Conservation (phyloP, 345 rosid species). For the Gossypium sturtianum region DNA sequence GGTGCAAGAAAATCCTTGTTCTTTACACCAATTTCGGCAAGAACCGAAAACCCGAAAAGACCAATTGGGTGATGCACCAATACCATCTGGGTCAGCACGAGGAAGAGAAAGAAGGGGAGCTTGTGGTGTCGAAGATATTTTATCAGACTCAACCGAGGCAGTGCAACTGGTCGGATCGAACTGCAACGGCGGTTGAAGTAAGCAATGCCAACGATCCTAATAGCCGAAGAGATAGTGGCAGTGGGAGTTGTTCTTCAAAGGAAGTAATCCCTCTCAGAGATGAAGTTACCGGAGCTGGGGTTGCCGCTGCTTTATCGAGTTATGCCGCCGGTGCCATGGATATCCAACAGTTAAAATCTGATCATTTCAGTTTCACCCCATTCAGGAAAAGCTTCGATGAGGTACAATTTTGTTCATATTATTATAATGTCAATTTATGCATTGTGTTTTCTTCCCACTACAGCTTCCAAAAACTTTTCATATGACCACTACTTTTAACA, state of each 20-base stretch:
- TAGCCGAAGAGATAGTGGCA: slow-evolving; percentile 58
- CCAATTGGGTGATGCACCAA: slow-evolving; percentile 99
- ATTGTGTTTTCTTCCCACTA: neutral
- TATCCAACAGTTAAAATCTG: slow-evolving; percentile 51
- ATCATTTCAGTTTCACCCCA: slow-evolving; percentile 59
- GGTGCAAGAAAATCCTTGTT: slow-evolving; percentile 95
- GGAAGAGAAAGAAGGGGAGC: slow-evolving; percentile 98
- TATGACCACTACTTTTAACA: neutral
- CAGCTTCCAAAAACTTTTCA: neutral
- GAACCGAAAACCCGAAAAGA: slow-evolving; percentile 93
- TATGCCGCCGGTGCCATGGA: slow-evolving; percentile 45
- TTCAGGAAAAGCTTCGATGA: slow-evolving; percentile 80
- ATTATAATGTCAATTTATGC: neutral
- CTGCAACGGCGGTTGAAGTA: slow-evolving; percentile 39
- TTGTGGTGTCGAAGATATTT: slow-evolving; percentile 93
- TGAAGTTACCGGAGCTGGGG: slow-evolving; percentile 31
- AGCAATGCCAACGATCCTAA: slow-evolving; percentile 35
- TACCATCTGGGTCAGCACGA: slow-evolving; percentile 90
- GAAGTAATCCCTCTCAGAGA: slow-evolving; percentile 48
- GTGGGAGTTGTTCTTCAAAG: slow-evolving; percentile 59
- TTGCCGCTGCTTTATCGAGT: slow-evolving; percentile 40
- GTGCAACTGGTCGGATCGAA: slow-evolving; percentile 73
- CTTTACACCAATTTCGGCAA: slow-evolving; percentile 95
- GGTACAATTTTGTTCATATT: slow-evolving; percentile 34
- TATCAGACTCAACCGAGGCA: slow-evolving; percentile 98